A percentile compares a stretch with the other conserved stretches of the same genome.
These are phyloP conservation scores for Trichoderma parareesei DNA, from an alignment of 495 filamentous ascomycete species.

Conservation along the genomic window DNA sequence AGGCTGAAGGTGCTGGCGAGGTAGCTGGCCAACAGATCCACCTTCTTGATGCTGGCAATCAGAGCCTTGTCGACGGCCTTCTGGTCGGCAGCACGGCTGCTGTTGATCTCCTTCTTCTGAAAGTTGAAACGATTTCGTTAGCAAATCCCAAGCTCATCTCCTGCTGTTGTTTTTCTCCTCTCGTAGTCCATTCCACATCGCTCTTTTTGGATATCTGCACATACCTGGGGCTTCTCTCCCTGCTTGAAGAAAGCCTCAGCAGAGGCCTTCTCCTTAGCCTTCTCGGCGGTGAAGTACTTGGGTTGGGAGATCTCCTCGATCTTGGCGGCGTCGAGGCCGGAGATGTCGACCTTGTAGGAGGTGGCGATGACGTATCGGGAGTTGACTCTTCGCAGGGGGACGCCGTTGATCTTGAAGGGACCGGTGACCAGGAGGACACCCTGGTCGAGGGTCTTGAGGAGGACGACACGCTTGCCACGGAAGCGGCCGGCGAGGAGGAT, in stretches of 20 bases:
- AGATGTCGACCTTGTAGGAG: constrained; percentile 77
- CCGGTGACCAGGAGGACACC: constrained; percentile 98
- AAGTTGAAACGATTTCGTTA: constrained; percentile 21
- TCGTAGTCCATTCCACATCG: background rate
- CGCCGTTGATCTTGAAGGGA: constrained; percentile 99
- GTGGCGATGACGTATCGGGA: constrained; percentile 98
- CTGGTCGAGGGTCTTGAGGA: constrained; percentile 92
- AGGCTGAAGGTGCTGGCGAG: constrained; percentile 89
- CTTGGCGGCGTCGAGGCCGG: constrained; percentile 71
- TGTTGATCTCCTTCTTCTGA: constrained; percentile 93
- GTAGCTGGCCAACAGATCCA: constrained; percentile 79
- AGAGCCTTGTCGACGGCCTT: constrained; percentile 94
- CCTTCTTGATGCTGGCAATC: constrained; percentile 90
- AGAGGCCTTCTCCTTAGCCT: constrained; percentile 79
- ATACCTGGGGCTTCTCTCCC: constrained; percentile 92
- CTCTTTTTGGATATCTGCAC: constrained; percentile 23
- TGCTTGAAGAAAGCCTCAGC: constrained; percentile 98
- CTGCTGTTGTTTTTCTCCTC: background rate
- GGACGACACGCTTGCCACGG: constrained; percentile 98
- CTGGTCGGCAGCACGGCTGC: constrained; percentile 88
- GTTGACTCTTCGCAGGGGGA: constrained; percentile 96
- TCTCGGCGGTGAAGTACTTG: constrained; percentile 94
- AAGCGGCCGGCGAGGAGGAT: constrained; percentile 99
- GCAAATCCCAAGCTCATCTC: constrained; percentile 12
- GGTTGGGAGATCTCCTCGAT: constrained; percentile 74